Base-by-base conservation (phyloP, 805 yeast genomes). In the Hanseniaspora nectarophila region DNA sequence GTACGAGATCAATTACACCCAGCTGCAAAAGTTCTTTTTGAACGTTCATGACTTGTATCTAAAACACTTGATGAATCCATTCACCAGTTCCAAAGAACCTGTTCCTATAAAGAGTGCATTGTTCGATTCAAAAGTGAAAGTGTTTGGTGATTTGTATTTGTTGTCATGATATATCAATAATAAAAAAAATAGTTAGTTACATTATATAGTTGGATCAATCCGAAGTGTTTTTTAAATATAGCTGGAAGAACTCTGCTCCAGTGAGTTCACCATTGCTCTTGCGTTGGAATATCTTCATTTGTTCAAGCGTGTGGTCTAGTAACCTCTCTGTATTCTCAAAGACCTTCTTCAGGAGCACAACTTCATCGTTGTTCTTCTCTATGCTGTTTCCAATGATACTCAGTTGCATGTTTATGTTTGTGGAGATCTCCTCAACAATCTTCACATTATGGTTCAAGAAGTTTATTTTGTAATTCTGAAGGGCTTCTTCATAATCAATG, bases 31-130 rank as follows among this genome's bases (percentile, higher is more conserved):
- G 62, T 89, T 92, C 62, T 85, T 89, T 63, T 73, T 74, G 40
- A 97, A 89, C 56, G 74, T 85, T 8, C 85, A 88, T 66, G 97
- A 90, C 59, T 69, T 90, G 46, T 92, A 90, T 60, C 87, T 85
- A 21, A 90, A 89, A 68, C 78, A 88, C 9, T 63, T 85, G 44
- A 70, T 90, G 71, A 85, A 82, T 57, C 97, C 98, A 1, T 92
- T 92, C 63, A 90, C 28, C 13, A 12, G 2, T 26, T 24, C 26
- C 2, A 49, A 34, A 28, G 15, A 20, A 6, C 18, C 28, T 4
- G 2, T 3, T 2, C 34, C 45, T 28, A 49, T 49, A 5, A 34
- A 20, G 20, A 32, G 35, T 29, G 16, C 42, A 2, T 78, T 74
- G 16, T 90, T 90, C 64, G 96, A 90, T 67, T 64, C 77, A 54